Evolutionary conservation across 2,329 filamentous ascomycete genomes (phyloP), one percentile per base, ranked within the genome.

Genomic region (Didymella arachidicola): DNA sequence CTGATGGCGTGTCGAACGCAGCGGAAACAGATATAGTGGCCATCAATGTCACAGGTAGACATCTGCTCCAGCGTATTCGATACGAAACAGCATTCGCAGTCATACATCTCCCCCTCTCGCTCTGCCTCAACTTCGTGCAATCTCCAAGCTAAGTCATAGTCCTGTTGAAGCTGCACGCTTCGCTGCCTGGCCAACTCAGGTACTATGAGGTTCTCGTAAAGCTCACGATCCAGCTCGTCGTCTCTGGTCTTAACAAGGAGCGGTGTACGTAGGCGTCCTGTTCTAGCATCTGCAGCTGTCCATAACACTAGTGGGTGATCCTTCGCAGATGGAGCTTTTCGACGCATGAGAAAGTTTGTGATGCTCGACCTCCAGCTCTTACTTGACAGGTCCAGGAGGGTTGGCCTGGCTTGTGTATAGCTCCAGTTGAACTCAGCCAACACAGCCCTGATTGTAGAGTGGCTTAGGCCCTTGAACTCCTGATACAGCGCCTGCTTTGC

Each of bases 1-100:
- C 89, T 90, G 59, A 94, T 84, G 11, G 93, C 89, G 64, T 90
- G 87, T 63, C 89, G 89, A 49, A 98, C 88, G 76, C 95, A 98
- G 44, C 86, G 86, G 77, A 93, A 89, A 78, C 91, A 95, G 53
- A 94, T 83, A 72, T 91, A 85, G 77, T 95, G 91, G 1, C 86
- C 87, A 2, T 85, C 82, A 30, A 81, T 77, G 70, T 85, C 85
- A 79, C 91, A 95, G n/a, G 86, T 84, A 0, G 89, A 87, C 57
- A 93, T 84, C 68, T 91, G 86, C 73, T 94, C 90, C 62, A 93
- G 92, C 0, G 89, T 80, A 14, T 83, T 84, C 10, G 89, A 85
- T 11, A 84, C 85, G 74, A 89, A 95, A 78, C 91, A 95, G 78
- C 91, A 94, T 66, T 87, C 85, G 75, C 91, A 95, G 72, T 95